A percentile compares a stretch with the other conserved stretches of the same genome.
phyloP scores from a whole-genome alignment of 2,329 filamentous ascomycete genomes.

The Xylaria hypoxylon region DNA sequence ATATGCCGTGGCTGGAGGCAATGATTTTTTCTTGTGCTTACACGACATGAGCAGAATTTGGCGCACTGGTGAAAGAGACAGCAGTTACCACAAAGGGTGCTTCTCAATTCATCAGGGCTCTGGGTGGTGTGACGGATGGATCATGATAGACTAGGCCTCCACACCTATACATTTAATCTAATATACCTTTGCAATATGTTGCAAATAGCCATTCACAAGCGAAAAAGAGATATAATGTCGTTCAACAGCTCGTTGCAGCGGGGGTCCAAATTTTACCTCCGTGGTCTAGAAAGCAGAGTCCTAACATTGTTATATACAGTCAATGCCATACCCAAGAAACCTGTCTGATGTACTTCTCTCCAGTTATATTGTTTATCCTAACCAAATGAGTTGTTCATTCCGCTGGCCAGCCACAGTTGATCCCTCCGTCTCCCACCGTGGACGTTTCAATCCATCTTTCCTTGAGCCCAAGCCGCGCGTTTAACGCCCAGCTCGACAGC shows the following conservation, averaged over 20 bases:
- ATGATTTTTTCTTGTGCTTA: conserved; percentile 23
- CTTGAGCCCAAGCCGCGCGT: conserved; percentile 83
- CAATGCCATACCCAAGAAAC: neutral
- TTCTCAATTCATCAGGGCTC: conserved; percentile 26
- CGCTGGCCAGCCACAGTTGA: too few relatives aligned
- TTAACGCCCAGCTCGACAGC: conserved; percentile 95
- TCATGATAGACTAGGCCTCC: conserved; percentile 48
- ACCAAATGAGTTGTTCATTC: conserved; percentile 2
- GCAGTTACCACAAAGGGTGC: conserved; percentile 18
- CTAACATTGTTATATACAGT: conserved; percentile 2
- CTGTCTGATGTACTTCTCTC: conserved; percentile 6
- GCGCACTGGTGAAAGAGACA: conserved; percentile 18
- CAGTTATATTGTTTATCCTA: conserved; percentile 4
- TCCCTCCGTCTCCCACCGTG: neutral
- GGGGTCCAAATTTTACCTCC: neutral
- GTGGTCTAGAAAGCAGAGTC: neutral
- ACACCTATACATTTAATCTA: conserved; percentile 49
- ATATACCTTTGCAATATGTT: conserved; percentile 44
- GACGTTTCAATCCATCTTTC: conserved; percentile 62
- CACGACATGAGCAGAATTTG: conserved; percentile 27
- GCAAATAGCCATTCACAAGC: conserved; percentile 21
- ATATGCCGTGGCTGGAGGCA: conserved; percentile 20
- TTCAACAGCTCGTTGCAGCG: neutral
- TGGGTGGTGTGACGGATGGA: conserved; percentile 39
- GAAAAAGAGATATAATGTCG: neutral